Percentiles rank a stretch among this genome's conserved stretches.
These are phyloP conservation scores for Huntiella savannae DNA, from an alignment of 2,329 filamentous ascomycete genomes.

Conservation along the genomic window DNA sequence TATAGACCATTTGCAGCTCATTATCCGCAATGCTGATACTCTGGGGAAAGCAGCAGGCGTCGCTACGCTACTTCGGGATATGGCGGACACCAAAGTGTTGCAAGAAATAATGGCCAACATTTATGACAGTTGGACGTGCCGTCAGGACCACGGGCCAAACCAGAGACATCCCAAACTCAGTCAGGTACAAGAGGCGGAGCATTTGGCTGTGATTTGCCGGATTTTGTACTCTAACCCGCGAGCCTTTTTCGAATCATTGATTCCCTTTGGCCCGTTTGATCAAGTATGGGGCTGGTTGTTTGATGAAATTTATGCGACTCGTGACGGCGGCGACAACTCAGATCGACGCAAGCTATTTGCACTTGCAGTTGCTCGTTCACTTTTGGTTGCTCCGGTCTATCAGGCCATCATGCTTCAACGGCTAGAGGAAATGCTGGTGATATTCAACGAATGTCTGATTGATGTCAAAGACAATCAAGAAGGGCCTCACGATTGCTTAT, in stretches of 20 bases:
- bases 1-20: conserved; percentile 41
- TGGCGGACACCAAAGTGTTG: conserved; percentile 44
- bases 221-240: conserved; percentile 54
- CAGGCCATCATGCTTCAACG: conserved; percentile 37
- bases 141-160: conserved; percentile 68
- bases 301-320: conserved; percentile 46
- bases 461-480: conserved; percentile 45
- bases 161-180: conserved; percentile 49
- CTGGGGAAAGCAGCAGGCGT: conserved; percentile 43
- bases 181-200: conserved; percentile 63
- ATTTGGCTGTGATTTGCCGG: conserved; percentile 65
- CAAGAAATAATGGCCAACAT: conserved; percentile 45
- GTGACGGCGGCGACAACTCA: conserved; percentile 47
- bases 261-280: conserved; percentile 26
- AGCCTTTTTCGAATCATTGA: conserved; percentile 42
- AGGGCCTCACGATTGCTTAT: conserved; percentile 31
- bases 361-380: conserved; percentile 50
- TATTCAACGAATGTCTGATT: conserved; percentile 54
- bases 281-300: conserved; percentile 41
- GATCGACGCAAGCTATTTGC: conserved; percentile 52
- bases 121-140: conserved; percentile 50
- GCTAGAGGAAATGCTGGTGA: conserved; percentile 53
- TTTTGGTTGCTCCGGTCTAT: conserved; percentile 41
- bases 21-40: conserved; percentile 43
- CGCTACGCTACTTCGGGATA: conserved; percentile 42